Base-by-base conservation (phyloP, 2,329 filamentous ascomycete genomes). In the Trichoderma afroharzianum region DNA sequence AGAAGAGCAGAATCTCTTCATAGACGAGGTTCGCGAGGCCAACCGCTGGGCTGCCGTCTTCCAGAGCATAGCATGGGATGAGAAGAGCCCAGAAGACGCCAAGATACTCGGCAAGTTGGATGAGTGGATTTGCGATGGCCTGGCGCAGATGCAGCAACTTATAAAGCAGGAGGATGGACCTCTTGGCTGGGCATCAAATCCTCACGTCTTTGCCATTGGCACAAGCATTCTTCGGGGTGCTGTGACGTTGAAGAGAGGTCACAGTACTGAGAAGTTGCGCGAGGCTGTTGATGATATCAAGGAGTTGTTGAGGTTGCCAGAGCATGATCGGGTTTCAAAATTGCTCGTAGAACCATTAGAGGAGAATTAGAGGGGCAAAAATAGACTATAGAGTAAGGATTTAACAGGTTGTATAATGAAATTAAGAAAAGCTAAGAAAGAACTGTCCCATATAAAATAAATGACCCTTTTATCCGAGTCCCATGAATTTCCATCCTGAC, bases 1-100 rank as follows among this genome's bases (percentile, higher is more conserved):
- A 70, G 96, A 99, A 81, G 95, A 97, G 79, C 94, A 97, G 79
- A 99, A 99, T 78, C 86, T 98, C n/a, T 98, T 93, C 80, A 84
- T 95, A 63, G 95, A 98, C 79, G 91, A 94, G 75, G 88, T 93
- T 6, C 86, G 90, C 62, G 95, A 98, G 79, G 85, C 90, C 4
- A 82, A 85, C 21, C 79, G 89, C n/a, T 98, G 94, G 94, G 82
- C 86, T 0, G 80, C 79, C 18, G 82, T 88, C 3, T 81, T 92
- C 33, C 71, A 75, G 21, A 59, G 71, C 50, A 32, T 81, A 39
- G 28, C 68, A 6, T 78, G 75, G 74, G 69, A 74, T 4, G 69
- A 62, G 3, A 14, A 30, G 9, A 43, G 77, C 7, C 12, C 67
- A n/a, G 70, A 39, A 1, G 58, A 47, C 4, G 61, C 77, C 9